Base-by-base conservation (phyloP, 2,329 filamentous ascomycete species). In the Fusarium buxicola region DNA sequence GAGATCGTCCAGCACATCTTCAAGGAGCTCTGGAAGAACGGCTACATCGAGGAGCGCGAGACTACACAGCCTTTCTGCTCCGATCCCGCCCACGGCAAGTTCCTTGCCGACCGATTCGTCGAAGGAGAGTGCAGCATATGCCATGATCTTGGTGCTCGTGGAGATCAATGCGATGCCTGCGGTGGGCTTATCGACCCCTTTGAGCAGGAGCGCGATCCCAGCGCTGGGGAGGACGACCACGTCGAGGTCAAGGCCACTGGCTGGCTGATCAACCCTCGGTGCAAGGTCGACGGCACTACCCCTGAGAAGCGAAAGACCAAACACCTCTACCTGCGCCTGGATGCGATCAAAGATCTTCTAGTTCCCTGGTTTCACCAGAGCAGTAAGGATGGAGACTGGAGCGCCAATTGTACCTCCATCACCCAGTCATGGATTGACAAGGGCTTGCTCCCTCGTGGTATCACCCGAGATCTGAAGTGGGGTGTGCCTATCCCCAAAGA, bases 1-100 rank as follows among this genome's bases (percentile, higher is more conserved):
- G 86, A 92, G 67, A 98, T 99, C 70, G 92, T 94, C 9, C 95
- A 98, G 78, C 87, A 92, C 63, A 94, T 98, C 66, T 98, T 98
- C 78, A 81, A 83, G 53, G 89, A 93, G 75, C 86, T 99, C n/a
- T 84, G 93, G 79, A 85, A 95, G 64, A 97, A 97, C 71, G 92
- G 91, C 25, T 96, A 88, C 73, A 83, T 98, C 56, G 90, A 94
- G 76, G 93, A 98, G 82, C 86, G 91, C 65, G 91, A 89, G 56
- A 95, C 93, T 9, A 90, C 87, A 24, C 95, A 99, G 77, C 92
- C 94, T 21, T 98, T 92, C 81, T 98, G 95, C 77, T 60, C 73
- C 18, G 71, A 73, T 47, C 90, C 93, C 64, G 82, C 85, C 55
- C 91, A 94, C 75, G 77, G 84, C 44, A 86, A 87, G 34, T 95